These are phyloP conservation scores for Fagus crenata DNA, from an alignment of 306 rosid genomes.

Conservation along the genomic window DNA sequence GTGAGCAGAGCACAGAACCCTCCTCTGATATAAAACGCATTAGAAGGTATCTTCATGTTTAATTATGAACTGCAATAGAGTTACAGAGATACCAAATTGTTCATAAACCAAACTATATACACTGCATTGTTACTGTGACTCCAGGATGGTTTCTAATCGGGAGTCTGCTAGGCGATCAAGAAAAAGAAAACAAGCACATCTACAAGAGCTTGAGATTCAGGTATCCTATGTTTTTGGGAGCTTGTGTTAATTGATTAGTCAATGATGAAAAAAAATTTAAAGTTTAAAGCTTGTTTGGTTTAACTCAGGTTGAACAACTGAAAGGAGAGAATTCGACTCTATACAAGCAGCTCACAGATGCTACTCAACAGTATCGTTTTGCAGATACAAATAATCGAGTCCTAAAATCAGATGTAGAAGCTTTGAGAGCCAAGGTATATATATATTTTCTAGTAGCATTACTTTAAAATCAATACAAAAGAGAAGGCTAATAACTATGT, in stretches of 20 bases:
- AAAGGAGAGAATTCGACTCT: slow-evolving; percentile 63
- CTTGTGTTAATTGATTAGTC: neutral
- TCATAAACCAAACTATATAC: neutral
- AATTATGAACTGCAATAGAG: neutral
- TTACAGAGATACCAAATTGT: neutral
- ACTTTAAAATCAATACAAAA: neutral
- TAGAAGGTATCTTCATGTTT: slow-evolving; percentile 51
- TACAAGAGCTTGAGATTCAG: slow-evolving; percentile 72
- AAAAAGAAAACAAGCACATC: slow-evolving; percentile 72
- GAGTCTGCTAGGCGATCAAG: slow-evolving; percentile 90
- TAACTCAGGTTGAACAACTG: slow-evolving; percentile 59
- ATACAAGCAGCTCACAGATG: slow-evolving; percentile 54
- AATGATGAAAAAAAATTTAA: neutral
- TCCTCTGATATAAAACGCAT: slow-evolving; percentile 45
- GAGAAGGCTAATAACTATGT: neutral
- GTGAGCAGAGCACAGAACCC: slow-evolving; percentile 63
- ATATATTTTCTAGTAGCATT: neutral
- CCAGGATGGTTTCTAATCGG: slow-evolving; percentile 77
- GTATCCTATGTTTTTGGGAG: slow-evolving; percentile 34
- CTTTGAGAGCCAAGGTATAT: slow-evolving; percentile 88
- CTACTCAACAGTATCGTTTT: slow-evolving; percentile 64
- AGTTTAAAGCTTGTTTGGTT: neutral
- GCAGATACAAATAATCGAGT: slow-evolving; percentile 81
- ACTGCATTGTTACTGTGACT: slow-evolving; percentile 14
- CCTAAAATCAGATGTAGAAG: slow-evolving; percentile 82